phyloP scores from a whole-genome alignment of 768 basidiomycete species.

The Clathrus columnatus region DNA sequence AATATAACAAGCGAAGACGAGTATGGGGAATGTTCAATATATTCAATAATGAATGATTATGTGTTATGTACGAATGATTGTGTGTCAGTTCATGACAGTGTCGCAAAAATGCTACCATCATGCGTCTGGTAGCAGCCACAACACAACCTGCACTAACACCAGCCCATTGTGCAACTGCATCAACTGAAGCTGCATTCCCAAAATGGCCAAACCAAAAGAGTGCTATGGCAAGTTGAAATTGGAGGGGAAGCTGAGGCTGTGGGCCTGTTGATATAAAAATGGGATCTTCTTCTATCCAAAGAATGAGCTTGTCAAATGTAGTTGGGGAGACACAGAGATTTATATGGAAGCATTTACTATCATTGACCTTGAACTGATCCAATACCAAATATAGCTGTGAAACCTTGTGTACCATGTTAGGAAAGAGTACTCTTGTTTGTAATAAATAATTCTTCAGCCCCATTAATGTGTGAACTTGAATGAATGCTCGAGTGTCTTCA shows the following conservation, averaged over 20 bases:
- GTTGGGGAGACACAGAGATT: slow-evolving; percentile 21
- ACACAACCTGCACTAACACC: slow-evolving; percentile 20
- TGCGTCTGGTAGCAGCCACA: slow-evolving; percentile 14
- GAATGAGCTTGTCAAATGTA: slow-evolving; percentile 19
- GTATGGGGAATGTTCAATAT: no score
- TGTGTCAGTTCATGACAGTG: no score
- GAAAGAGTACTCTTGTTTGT: neutral
- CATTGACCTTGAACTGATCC: slow-evolving; percentile 15
- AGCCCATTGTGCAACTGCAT: slow-evolving; percentile 20
- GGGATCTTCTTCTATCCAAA: slow-evolving; percentile 17
- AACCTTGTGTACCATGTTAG: slow-evolving; percentile 1
- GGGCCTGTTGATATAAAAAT: slow-evolving; percentile 20
- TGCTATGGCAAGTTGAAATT: slow-evolving; percentile 25
- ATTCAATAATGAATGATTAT: no score
- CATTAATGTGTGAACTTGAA: neutral
- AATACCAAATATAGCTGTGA: slow-evolving; percentile 26
- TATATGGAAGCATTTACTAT: slow-evolving; percentile 18
- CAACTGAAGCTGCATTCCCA: slow-evolving; percentile 22
- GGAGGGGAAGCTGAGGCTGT: slow-evolving; percentile 22
- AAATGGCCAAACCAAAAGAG: slow-evolving; percentile 21
- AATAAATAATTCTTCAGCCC: neutral
- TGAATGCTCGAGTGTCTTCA: neutral
- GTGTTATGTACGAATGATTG: no score
- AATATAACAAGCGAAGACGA: no score
- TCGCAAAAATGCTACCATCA: slow-evolving; percentile 14